phyloP scores from a whole-genome alignment of 192 early-diverging fungal species.

The Entomortierella beljakovae region DNA sequence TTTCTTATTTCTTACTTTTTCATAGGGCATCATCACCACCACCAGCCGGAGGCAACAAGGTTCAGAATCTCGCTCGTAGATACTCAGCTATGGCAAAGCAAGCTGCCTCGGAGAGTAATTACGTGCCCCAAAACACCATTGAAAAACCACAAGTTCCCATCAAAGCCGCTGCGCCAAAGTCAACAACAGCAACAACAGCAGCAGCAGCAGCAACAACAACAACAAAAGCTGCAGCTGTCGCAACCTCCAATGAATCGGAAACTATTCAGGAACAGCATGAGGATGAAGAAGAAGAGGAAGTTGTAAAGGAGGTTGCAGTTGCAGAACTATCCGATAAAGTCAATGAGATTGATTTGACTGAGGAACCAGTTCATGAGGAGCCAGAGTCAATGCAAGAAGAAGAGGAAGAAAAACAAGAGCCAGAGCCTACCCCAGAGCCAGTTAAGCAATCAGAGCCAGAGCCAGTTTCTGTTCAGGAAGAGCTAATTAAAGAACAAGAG shows the following conservation, averaged over 20 bases:
- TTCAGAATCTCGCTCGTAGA: constrained; percentile 40
- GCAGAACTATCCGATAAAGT: constrained; percentile 24
- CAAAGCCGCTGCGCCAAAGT: constrained; percentile 1
- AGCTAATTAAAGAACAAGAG: neutral
- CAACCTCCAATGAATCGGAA: constrained; percentile 12
- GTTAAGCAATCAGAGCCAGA: too few relatives aligned
- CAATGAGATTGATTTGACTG: constrained; percentile 28
- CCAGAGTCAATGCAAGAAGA: neutral
- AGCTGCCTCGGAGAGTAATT: constrained; percentile 13
- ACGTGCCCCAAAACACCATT: constrained; percentile 44
- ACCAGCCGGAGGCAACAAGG: constrained; percentile 14
- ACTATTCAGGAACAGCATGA: constrained; percentile 17
- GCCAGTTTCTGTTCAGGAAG: neutral
- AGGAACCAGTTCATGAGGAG: neutral
- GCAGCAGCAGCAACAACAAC: neutral
- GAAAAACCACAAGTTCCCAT: neutral
- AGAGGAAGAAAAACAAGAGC: neutral
- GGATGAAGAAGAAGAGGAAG: constrained; percentile 6
- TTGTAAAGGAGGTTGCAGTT: constrained; percentile 32
- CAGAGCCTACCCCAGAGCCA: too few relatives aligned
- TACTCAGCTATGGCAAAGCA: constrained; percentile 51
- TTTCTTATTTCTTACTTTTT: neutral
- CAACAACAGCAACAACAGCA: neutral
- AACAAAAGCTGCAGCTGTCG: neutral
- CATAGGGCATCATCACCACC: constrained; percentile 2